These are phyloP conservation scores for Verticillium albo-atrum DNA, from an alignment of 2,329 filamentous ascomycete genomes.

Conservation along the genomic window DNA sequence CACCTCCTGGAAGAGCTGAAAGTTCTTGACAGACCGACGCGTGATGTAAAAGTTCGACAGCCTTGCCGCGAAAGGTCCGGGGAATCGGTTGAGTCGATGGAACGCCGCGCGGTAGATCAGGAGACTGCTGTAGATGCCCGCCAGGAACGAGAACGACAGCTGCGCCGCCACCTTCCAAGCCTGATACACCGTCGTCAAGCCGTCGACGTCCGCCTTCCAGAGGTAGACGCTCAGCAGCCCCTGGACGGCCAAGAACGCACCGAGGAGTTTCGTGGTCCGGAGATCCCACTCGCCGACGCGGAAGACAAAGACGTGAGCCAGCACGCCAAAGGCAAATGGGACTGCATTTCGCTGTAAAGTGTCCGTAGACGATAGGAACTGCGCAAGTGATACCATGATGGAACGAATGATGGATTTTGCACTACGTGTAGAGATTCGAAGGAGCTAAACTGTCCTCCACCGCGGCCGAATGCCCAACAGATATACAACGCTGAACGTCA, in stretches of 20 bases:
- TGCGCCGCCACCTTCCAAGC: neutral
- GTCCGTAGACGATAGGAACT: neutral
- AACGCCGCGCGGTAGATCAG: constrained; percentile 16
- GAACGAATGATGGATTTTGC: neutral
- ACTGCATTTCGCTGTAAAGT: neutral
- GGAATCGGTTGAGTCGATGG: constrained; percentile 20
- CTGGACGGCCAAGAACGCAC: constrained; percentile 3
- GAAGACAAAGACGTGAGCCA: constrained; percentile 15
- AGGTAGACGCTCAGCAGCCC: neutral
- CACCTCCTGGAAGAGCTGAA: constrained; percentile 19
- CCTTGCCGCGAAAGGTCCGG: constrained; percentile 19
- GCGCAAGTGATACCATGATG: neutral
- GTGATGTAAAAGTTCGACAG: constrained; percentile 19
- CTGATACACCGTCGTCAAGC: neutral
- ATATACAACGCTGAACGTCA: neutral
- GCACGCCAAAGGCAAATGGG: constrained; percentile 6
- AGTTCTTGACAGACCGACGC: constrained; percentile 12
- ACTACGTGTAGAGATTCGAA: neutral
- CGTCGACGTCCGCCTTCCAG: neutral
- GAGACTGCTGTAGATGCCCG: constrained; percentile 14
- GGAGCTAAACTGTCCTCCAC: neutral
- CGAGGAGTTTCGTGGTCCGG: constrained; percentile 9
- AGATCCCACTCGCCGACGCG: constrained; percentile 21
- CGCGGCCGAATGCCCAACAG: neutral
- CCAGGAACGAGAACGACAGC: constrained; percentile 2